Conservation (phyloP, 306 rosid genomes). For the Pyrus bretschneideri region DNA sequence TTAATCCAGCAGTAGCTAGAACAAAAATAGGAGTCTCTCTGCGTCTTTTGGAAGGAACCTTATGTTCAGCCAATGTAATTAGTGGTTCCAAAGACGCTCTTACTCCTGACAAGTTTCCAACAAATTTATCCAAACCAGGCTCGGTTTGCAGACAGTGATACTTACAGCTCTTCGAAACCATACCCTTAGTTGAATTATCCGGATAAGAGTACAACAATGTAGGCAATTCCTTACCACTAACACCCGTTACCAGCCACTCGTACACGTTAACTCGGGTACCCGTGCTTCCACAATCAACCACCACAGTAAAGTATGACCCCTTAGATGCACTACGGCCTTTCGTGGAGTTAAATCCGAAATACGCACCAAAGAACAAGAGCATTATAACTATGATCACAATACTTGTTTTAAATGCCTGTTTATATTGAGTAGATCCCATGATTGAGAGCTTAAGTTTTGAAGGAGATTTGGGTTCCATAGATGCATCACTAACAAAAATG, state of each 20-base stretch:
- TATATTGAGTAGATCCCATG: conserved; percentile 23
- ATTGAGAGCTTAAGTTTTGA: conserved; percentile 44
- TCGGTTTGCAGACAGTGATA: conserved; percentile 88
- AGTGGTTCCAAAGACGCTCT: conserved; percentile 62
- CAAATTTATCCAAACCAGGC: conserved; percentile 68
- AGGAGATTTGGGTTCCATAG: conserved; percentile 69
- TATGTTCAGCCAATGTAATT: conserved; percentile 55
- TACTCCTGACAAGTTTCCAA: conserved; percentile 54
- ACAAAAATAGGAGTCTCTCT: conserved; percentile 53
- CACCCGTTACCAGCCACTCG: conserved; percentile 37
- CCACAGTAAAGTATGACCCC: conserved; percentile 57
- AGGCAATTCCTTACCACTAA: conserved; percentile 33
- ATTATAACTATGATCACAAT: conserved; percentile 19
- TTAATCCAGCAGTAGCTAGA: conserved; percentile 75
- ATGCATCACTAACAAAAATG: conserved; percentile 6
- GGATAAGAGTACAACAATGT: conserved; percentile 56
- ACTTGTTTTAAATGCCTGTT: conserved; percentile 21
- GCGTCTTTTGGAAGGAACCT: conserved; percentile 45
- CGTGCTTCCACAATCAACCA: conserved; percentile 78
- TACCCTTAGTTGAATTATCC: conserved; percentile 35
- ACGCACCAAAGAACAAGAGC: conserved; percentile 38
- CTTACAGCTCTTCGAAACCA: conserved; percentile 45
- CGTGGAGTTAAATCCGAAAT: conserved; percentile 26
- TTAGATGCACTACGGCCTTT: conserved; percentile 15
- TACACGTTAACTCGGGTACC: conserved; percentile 69